Evolutionary conservation across 345 rosid species (phyloP).

Genomic region (Geranium brycei): DNA sequence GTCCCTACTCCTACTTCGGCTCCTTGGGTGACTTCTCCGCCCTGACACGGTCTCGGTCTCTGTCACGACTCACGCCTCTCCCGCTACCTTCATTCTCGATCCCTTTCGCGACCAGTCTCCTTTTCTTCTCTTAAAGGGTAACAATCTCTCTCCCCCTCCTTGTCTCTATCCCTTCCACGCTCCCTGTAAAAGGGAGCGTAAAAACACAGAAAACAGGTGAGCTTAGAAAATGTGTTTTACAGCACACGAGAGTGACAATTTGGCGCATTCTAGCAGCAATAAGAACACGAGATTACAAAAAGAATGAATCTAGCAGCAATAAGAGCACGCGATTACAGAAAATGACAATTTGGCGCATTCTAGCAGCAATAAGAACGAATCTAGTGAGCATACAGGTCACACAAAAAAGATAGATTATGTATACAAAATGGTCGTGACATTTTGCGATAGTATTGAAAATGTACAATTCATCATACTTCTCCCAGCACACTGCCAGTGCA

Average conservation of each 20-base stretch:
- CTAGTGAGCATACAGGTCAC: no score
- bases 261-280: no score
- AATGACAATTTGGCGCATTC: no score
- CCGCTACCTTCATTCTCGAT: slow-evolving; percentile 37
- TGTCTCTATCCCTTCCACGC: slow-evolving; percentile 10
- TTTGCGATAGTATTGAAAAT: slow-evolving; percentile 10
- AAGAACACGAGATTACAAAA: no score
- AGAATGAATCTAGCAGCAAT: no score
- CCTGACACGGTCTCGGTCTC: slow-evolving; percentile 54
- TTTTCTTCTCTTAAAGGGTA: slow-evolving; percentile 55
- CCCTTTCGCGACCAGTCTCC: slow-evolving; percentile 62
- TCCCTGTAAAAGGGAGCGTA: slow-evolving; percentile 17
- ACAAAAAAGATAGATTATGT: no score
- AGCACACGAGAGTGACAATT: no score
- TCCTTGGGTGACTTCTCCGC: slow-evolving; percentile 54
- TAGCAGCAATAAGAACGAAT: no score
- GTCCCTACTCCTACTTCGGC: slow-evolving; percentile 40
- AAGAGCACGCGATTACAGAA: no score
- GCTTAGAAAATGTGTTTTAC: neutral
- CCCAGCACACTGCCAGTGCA: slow-evolving; percentile 96
- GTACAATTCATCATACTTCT: slow-evolving; percentile 97
- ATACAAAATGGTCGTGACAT: neutral
- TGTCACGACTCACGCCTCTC: slow-evolving; percentile 29
- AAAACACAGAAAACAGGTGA: neutral
- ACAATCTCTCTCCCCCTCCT: slow-evolving; percentile 24